These are phyloP conservation scores for Auricularia sp. DNA, from an alignment of 768 basidiomycete species.

Conservation along the genomic window DNA sequence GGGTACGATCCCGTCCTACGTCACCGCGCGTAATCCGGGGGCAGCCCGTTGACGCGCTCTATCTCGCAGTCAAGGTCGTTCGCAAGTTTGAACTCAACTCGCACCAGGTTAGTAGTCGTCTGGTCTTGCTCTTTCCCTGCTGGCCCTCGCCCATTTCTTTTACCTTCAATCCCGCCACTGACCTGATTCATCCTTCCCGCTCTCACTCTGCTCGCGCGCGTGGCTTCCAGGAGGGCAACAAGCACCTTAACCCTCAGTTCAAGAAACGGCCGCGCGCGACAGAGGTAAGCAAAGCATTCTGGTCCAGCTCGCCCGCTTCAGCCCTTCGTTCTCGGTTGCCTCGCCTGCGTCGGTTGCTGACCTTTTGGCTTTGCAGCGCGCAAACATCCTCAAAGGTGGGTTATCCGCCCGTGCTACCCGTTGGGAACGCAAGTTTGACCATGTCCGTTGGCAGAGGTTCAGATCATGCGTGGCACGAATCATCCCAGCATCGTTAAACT, in stretches of 20 bases:
- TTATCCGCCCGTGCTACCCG: neutral
- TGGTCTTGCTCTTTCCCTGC: constrained; percentile 13
- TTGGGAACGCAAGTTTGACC: neutral
- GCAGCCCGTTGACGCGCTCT: constrained; percentile 8
- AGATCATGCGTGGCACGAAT: constrained; percentile 93
- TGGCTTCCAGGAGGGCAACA: constrained; percentile 70
- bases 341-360: constrained; percentile 13
- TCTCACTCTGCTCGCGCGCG: constrained; percentile 3
- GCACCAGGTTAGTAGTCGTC: constrained; percentile 62
- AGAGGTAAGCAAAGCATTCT: constrained; percentile 57
- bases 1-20: constrained; percentile 35
- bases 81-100: constrained; percentile 87
- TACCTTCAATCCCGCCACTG: constrained; percentile 15
- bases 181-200: neutral
- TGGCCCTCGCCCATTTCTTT: constrained; percentile 16
- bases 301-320: neutral
- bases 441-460: constrained; percentile 59
- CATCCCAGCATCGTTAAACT: constrained; percentile 93
- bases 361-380: constrained; percentile 47
- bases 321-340: neutral
- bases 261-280: constrained; percentile 96
- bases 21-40: constrained; percentile 5
- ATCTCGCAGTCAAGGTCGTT: constrained; percentile 72
- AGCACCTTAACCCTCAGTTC: constrained; percentile 86
- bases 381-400: constrained; percentile 91